These are phyloP conservation scores for Botrytis aclada DNA, from an alignment of 2,329 filamentous ascomycete species.

Conservation along the genomic window DNA sequence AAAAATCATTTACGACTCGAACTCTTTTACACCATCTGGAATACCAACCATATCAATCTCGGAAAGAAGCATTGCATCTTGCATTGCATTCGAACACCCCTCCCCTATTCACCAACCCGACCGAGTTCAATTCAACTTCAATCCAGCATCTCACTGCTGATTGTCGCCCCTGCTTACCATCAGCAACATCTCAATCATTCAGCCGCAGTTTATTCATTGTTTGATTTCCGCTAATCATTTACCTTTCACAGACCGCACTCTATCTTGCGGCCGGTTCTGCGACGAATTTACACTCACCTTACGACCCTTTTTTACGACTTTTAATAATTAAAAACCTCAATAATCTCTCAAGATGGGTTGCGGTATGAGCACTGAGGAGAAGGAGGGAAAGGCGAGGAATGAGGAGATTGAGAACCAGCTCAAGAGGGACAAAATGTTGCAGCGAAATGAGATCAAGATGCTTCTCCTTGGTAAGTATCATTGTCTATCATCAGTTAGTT, in stretches of 20 bases:
- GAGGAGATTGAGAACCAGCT: constrained; percentile 99
- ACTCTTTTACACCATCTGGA: not conserved
- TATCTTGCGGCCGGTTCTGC: constrained; percentile 40
- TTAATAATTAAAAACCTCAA: constrained; percentile 9
- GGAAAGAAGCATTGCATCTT: not conserved
- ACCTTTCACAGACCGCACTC: constrained; percentile 58
- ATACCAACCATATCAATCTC: not conserved
- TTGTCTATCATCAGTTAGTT: not conserved
- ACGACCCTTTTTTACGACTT: constrained; percentile 14
- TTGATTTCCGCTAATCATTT: constrained; percentile 13
- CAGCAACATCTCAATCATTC: constrained; percentile 1
- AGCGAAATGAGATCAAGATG: constrained; percentile 99
- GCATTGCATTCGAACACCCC: not conserved
- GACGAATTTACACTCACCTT: constrained; percentile 4
- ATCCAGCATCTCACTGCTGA: not conserved
- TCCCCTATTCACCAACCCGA: constrained; percentile 2
- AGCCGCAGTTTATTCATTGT: not conserved
- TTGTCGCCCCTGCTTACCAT: not conserved
- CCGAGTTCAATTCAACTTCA: not conserved
- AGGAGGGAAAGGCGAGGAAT: constrained; percentile 99
- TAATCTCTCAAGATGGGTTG: constrained; percentile 83
- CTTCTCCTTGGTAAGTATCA: constrained; percentile 81
- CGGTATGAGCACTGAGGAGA: constrained; percentile 99
- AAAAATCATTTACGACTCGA: not conserved
- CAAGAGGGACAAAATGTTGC: constrained; percentile 97